These are phyloP conservation scores for Fusarium virguliforme DNA, from an alignment of 2,329 filamentous ascomycete genomes.

Conservation along the genomic window DNA sequence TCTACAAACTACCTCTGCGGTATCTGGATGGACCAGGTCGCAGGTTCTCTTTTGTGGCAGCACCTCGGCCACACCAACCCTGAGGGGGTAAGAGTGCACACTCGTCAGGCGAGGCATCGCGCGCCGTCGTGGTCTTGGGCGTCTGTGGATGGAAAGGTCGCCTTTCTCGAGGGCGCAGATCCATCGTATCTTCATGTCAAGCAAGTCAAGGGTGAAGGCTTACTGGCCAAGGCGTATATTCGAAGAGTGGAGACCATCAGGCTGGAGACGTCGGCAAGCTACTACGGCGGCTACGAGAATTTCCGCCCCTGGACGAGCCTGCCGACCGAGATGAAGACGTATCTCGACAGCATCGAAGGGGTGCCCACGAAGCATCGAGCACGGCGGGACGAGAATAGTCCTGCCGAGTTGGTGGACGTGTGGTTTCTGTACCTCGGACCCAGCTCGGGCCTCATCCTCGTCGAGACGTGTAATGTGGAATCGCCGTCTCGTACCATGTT, in stretches of 20 bases:
- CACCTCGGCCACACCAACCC: neutral
- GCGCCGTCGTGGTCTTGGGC: slow-evolving; percentile 10
- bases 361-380: neutral
- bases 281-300: slow-evolving; percentile 5
- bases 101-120: neutral
- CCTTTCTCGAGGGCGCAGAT: neutral
- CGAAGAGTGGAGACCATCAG: slow-evolving; percentile 3
- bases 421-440: slow-evolving; percentile 4
- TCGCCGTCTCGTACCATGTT: neutral
- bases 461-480: neutral
- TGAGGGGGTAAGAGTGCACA: neutral
- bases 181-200: neutral
- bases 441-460: neutral
- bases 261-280: neutral
- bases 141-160: neutral
- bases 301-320: neutral
- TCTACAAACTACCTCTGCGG: neutral
- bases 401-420: slow-evolving; percentile 3
- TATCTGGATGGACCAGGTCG: neutral
- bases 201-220: neutral
- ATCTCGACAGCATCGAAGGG: neutral
- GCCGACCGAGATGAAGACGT: slow-evolving; percentile 1
- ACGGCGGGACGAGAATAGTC: neutral
- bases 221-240: neutral
- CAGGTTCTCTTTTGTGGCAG: slow-evolving; percentile 6